A percentile compares a stretch with the other conserved stretches of the same genome.
Conservation (phyloP, 177 flowering plant genomes). For the Vitis hybrid region DNA sequence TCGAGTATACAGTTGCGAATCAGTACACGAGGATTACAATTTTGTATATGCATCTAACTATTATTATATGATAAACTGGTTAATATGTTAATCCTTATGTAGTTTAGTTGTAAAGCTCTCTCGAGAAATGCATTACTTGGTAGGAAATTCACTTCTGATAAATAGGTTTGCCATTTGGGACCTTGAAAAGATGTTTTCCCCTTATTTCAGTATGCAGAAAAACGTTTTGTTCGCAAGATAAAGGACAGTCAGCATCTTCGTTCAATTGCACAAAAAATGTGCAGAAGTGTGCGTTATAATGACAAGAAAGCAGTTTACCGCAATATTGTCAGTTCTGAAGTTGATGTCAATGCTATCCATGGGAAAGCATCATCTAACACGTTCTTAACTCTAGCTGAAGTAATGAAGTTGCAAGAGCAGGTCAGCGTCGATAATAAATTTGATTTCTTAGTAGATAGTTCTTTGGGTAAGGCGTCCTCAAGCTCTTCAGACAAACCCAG, state of each 20-base stretch:
- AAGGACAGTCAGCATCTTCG: constrained; percentile 33
- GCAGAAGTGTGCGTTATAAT: constrained; percentile 62
- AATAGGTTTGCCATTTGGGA: neutral
- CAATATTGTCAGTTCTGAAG: constrained; percentile 48
- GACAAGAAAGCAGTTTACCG: constrained; percentile 66
- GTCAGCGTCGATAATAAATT: constrained; percentile 20
- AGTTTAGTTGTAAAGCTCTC: neutral
- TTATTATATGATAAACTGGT: too few relatives aligned
- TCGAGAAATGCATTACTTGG: neutral
- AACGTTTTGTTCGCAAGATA: constrained; percentile 49
- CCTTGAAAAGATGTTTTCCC: constrained; percentile 8
- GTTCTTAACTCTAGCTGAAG: constrained; percentile 44
- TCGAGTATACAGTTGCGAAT: too few relatives aligned
- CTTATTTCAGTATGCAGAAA: constrained; percentile 62
- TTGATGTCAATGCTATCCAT: constrained; percentile 50
- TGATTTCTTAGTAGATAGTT: constrained; percentile 19
- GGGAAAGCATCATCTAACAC: constrained; percentile 32
- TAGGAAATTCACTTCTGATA: neutral
- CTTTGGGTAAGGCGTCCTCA: constrained; percentile 21
- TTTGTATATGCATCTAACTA: neutral
- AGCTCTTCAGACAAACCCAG: constrained; percentile 23
- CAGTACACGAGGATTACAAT: too few relatives aligned
- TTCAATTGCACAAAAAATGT: constrained; percentile 48
- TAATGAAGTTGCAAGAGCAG: constrained; percentile 39
- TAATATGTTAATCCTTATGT: too few relatives aligned